phyloP scores from a whole-genome alignment of 371 early-diverging fungal genomes.

The Actinomortierella ambigua region DNA sequence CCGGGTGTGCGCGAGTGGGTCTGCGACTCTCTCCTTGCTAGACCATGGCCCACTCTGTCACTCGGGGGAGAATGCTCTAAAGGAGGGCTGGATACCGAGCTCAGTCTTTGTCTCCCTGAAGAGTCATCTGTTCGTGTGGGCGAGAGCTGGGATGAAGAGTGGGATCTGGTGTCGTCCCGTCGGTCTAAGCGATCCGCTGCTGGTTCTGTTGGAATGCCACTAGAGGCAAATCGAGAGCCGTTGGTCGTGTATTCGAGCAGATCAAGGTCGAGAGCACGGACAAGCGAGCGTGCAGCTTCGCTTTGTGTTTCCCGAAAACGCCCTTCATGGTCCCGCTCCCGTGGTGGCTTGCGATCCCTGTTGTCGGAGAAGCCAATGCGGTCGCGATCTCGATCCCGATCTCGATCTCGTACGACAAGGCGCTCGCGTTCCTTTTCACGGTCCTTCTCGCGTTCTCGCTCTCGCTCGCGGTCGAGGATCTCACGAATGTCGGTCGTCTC shows the following conservation, averaged over 20 bases:
- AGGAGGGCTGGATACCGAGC: no score
- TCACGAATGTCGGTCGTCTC: slow-evolving; percentile 56
- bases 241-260: background rate
- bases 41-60: no score
- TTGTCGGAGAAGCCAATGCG: slow-evolving; percentile 50
- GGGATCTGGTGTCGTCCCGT: background rate
- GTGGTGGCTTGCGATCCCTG: slow-evolving; percentile 32
- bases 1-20: background rate
- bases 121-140: no score
- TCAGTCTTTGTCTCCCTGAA: no score
- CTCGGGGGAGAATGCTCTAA: no score
- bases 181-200: background rate
- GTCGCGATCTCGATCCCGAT: slow-evolving; percentile 51
- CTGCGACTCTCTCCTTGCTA: no score
- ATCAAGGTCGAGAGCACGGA: slow-evolving; percentile 45
- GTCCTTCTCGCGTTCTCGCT: slow-evolving; percentile 53
- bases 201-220: background rate
- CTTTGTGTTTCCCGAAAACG: slow-evolving; percentile 31
- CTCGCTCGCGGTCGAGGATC: slow-evolving; percentile 40
- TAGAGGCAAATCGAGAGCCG: background rate
- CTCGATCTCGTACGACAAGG: slow-evolving; percentile 40
- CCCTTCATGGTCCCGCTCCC: slow-evolving; percentile 51
- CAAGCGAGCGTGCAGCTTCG: slow-evolving; percentile 28
- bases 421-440: slow-evolving; percentile 44
- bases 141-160: no score